phyloP scores from a whole-genome alignment of 2,329 filamentous ascomycete genomes.

The Microcera coccophila region DNA sequence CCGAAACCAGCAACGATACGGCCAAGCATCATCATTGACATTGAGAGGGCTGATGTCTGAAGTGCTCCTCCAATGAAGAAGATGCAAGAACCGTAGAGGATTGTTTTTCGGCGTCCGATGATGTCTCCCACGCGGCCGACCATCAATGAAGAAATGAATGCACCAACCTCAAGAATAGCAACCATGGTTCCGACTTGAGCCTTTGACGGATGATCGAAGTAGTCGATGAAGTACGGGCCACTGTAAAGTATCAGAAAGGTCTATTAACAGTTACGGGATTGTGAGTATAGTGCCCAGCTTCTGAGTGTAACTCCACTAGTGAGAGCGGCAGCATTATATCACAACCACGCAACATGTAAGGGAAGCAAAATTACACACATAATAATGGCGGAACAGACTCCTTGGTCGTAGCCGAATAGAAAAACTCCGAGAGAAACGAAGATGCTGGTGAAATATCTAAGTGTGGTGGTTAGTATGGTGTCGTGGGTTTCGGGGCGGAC shows the following conservation, averaged over 20 bases:
- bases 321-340: too few relatives aligned
- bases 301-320: too few relatives aligned
- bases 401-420: slow-evolving; percentile 85
- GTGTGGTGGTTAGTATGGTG: slow-evolving; percentile 20
- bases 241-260: slow-evolving; percentile 45
- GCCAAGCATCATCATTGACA: slow-evolving; percentile 85
- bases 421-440: slow-evolving; percentile 85
- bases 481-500: not conserved
- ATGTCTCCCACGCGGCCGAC: slow-evolving; percentile 89
- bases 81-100: slow-evolving; percentile 87
- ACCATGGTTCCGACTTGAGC: slow-evolving; percentile 96
- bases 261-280: not conserved
- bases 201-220: slow-evolving; percentile 83
- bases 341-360: too few relatives aligned
- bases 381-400: slow-evolving; percentile 76
- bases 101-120: slow-evolving; percentile 83
- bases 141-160: slow-evolving; percentile 80
- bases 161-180: slow-evolving; percentile 90
- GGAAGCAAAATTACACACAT: slow-evolving; percentile 45
- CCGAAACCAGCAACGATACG: slow-evolving; percentile 81
- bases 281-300: too few relatives aligned
- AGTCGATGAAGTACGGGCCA: slow-evolving; percentile 81
- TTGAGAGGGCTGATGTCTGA: slow-evolving; percentile 75
- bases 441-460: slow-evolving; percentile 92
- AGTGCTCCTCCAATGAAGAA: slow-evolving; percentile 82